Evolutionary conservation across 73 alveolate species (phyloP).

Genomic region (Urostyla sp.): DNA sequence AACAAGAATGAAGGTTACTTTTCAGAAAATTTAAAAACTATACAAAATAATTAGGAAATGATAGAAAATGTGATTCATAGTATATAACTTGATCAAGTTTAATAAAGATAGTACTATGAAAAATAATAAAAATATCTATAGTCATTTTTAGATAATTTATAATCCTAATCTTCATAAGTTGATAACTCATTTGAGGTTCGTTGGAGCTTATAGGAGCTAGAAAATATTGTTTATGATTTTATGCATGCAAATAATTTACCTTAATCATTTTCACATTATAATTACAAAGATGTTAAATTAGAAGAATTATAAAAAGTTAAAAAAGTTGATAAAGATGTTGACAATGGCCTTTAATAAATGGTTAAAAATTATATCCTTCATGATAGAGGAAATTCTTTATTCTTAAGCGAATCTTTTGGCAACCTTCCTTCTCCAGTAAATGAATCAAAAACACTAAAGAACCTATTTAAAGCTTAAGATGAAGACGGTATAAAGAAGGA

Average conservation of each 20-base stretch:
- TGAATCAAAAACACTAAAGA: slow-evolving; percentile 15
- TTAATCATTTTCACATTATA: background rate
- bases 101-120: background rate
- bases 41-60: background rate
- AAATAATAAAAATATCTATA: slow-evolving; percentile 9
- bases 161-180: background rate
- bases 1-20: slow-evolving; percentile 35
- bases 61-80: slow-evolving; percentile 21
- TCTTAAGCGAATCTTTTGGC: slow-evolving; percentile 42
- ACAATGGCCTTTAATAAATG: background rate
- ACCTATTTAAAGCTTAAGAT: slow-evolving; percentile 38
- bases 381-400: slow-evolving; percentile 56
- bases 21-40: slow-evolving; percentile 7
- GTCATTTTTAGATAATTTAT: slow-evolving; percentile 7
- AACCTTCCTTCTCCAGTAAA: slow-evolving; percentile 55
- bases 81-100: background rate
- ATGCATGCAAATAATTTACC: slow-evolving; percentile 4
- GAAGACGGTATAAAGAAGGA: slow-evolving; percentile 1
- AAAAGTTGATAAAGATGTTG: slow-evolving; percentile 9
- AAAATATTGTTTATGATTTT: slow-evolving; percentile 49
- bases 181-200: slow-evolving; percentile 52
- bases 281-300: slow-evolving; percentile 9
- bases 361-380: slow-evolving; percentile 41
- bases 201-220: slow-evolving; percentile 50
- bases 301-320: slow-evolving; percentile 19